These are phyloP conservation scores for Teratosphaeria epicoccoides DNA, from an alignment of 2,329 filamentous ascomycete genomes.

Conservation along the genomic window DNA sequence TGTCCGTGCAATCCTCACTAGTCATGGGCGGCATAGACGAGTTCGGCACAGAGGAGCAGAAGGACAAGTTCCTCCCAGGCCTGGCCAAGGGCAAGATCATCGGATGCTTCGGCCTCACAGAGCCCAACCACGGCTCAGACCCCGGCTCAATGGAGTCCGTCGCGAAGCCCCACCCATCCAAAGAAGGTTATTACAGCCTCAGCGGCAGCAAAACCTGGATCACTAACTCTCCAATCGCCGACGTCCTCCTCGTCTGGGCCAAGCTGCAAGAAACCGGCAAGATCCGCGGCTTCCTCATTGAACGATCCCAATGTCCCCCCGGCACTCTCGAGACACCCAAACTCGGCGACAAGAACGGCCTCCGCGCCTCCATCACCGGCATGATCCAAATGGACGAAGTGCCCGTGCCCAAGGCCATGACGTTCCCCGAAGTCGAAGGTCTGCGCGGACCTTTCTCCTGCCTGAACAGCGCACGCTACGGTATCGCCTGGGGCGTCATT, in stretches of 20 bases:
- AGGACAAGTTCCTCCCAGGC: constrained; percentile 68
- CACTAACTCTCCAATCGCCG: constrained; percentile 83
- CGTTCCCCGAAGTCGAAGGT: constrained; percentile 86
- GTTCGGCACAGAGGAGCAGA: constrained; percentile 76
- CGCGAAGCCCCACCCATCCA: constrained; percentile 73
- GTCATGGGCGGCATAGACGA: constrained; percentile 88
- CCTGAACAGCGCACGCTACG: constrained; percentile 84
- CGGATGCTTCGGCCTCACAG: constrained; percentile 81
- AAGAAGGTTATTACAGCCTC: constrained; percentile 69
- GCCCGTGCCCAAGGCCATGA: constrained; percentile 79
- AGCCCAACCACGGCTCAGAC: constrained; percentile 87
- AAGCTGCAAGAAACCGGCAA: constrained; percentile 85
- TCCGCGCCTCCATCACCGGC: constrained; percentile 86
- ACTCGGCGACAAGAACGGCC: constrained; percentile 90
- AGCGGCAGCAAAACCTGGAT: constrained; percentile 91
- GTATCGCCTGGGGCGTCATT: constrained; percentile 88
- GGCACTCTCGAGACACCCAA: constrained; percentile 85
- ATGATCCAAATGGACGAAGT: constrained; percentile 95
- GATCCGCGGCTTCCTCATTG: constrained; percentile 85
- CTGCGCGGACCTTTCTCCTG: constrained; percentile 84
- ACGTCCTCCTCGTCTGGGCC: constrained; percentile 81
- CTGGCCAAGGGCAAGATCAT: constrained; percentile 75
- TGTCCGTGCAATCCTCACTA: constrained; percentile 89
- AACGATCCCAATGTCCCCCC: constrained; percentile 71
- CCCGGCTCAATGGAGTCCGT: constrained; percentile 83